These are phyloP conservation scores for Vigna reflexopilosa DNA, from an alignment of 306 rosid species.

Conservation along the genomic window DNA sequence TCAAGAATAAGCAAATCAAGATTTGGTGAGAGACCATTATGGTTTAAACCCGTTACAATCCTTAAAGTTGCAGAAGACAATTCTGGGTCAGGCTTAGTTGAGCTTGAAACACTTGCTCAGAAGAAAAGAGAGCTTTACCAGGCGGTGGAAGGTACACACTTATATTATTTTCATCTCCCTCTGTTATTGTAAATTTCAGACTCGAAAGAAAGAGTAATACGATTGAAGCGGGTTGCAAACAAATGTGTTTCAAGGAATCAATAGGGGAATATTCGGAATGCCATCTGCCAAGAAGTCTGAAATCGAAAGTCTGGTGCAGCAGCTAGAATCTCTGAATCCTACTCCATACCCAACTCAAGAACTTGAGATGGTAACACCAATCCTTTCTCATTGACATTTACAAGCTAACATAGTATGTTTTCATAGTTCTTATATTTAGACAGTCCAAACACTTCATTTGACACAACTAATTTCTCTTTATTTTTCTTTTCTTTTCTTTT, in stretches of 20 bases:
- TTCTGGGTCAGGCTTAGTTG: constrained; percentile 58
- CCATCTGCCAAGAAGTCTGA: constrained; percentile 74
- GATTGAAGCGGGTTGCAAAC: constrained; percentile 41
- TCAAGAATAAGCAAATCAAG: constrained; percentile 46
- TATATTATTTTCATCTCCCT: constrained; percentile 7
- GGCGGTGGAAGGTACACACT: constrained; percentile 66
- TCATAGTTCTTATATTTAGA: too few relatives aligned
- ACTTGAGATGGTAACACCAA: constrained; percentile 63
- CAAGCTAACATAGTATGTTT: too few relatives aligned
- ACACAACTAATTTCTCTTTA: neutral
- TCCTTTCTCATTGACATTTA: neutral
- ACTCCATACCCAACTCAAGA: constrained; percentile 71
- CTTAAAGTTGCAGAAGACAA: constrained; percentile 56
- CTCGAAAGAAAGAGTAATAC: constrained; percentile 22
- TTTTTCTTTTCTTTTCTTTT: neutral
- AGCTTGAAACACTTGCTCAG: constrained; percentile 59
- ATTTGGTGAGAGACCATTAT: constrained; percentile 52
- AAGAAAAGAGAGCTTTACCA: constrained; percentile 58
- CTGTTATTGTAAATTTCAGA: neutral
- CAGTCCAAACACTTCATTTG: neutral
- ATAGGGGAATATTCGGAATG: constrained; percentile 84
- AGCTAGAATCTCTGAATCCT: constrained; percentile 75
- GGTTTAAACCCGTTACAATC: constrained; percentile 52
- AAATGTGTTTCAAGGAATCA: constrained; percentile 59
- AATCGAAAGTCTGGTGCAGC: constrained; percentile 71